Evolutionary conservation across 139 green algal genomes (phyloP), one percentile per base, ranked within the genome.

Genomic region (Edaphochlamys debaryana): DNA sequence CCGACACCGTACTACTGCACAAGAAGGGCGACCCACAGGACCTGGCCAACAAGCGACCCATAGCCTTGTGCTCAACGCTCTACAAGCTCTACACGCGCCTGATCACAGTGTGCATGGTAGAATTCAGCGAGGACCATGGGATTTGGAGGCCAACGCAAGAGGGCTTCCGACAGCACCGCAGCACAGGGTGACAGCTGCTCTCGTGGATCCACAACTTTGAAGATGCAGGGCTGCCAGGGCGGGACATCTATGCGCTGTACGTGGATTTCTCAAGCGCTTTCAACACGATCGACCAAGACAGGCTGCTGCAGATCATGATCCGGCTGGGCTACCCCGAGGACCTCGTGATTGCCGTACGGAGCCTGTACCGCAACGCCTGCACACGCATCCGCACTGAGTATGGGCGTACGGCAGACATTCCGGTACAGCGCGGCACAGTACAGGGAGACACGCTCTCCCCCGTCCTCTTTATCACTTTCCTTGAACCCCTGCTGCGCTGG

Each of bases 61-160:
- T 90, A 48, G 84, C 74, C 0, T 56, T 67, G 84, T 36, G 41
- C 58, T 71, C 73, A 48, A 90, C 86, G 0, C 52, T 90, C 1
- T 90, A 90, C 77, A 92, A 90, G n/a, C 40, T 92, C 0, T 92
- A 85, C 84, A 92, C 86, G 0, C 56, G 80, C 32, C 68, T 90
- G 30, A 60, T 87, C 22, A 87, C 80, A 0, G 8, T 58, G 8
- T 58, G 69, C 25, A 74, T 90, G 3, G 42, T 27, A 2, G 69
- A 82, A 13, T 73, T 75, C 56, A 38, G 1, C 2, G 3, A 56
- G n/a, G 48, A 9, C 67, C 32, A 79, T 17, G 4, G 50, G 36
- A 7, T 37, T n/a, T n/a, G n/a, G n/a, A n/a, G n/a, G 40, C 4
- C 70, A 79, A 30, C 30, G 64, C 4, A 45, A 41, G 4, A 66